phyloP scores from a whole-genome alignment of 2,329 filamentous ascomycete genomes.

The Cytospora schulzeri region DNA sequence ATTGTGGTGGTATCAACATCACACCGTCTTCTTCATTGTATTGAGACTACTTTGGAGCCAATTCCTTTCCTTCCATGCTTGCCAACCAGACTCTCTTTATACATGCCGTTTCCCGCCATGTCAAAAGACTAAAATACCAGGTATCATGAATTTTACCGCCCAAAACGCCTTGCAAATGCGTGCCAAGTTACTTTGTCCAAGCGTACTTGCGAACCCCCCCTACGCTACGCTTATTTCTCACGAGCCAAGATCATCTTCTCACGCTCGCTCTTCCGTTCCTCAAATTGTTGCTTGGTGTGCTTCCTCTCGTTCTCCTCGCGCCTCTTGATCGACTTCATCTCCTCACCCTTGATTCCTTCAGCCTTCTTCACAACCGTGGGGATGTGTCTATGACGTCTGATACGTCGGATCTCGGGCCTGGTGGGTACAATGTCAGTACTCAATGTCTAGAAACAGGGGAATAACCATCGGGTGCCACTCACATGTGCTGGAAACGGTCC shows the following conservation, averaged over 20 bases:
- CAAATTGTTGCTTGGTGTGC: slow-evolving; percentile 82
- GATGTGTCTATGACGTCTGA: slow-evolving; percentile 86
- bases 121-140: slow-evolving; percentile 11
- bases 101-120: not conserved
- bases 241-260: slow-evolving; percentile 87
- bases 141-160: slow-evolving; percentile 26
- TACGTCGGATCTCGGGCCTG: slow-evolving; percentile 81
- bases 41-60: not conserved
- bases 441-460: not conserved
- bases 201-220: not conserved
- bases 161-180: slow-evolving; percentile 29
- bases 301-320: slow-evolving; percentile 92
- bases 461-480: not conserved
- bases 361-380: slow-evolving; percentile 96
- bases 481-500: slow-evolving; percentile 86
- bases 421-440: not conserved
- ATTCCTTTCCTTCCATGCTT: not conserved
- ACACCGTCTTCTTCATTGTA: not conserved
- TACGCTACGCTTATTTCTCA: slow-evolving; percentile 49
- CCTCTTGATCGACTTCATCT: slow-evolving; percentile 83
- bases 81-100: not conserved
- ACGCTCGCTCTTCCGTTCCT: slow-evolving; percentile 58
- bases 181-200: not conserved
- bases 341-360: slow-evolving; percentile 88
- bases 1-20: not conserved